phyloP scores from a whole-genome alignment of 2,329 filamentous ascomycete species.

The Metarhizium rileyi region DNA sequence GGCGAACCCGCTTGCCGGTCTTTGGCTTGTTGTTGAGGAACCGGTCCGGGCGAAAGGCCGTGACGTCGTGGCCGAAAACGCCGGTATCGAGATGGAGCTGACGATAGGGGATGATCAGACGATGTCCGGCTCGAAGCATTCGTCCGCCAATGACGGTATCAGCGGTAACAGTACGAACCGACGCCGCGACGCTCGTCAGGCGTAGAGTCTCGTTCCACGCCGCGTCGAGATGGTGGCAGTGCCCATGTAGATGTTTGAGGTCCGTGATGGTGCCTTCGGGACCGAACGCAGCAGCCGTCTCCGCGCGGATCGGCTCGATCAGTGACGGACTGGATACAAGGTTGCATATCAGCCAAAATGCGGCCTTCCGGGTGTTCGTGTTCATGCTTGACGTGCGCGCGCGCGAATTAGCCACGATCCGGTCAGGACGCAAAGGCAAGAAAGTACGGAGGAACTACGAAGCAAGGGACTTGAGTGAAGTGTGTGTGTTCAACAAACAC shows the following conservation, averaged over 20 bases:
- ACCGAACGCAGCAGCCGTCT: slow-evolving; percentile 15
- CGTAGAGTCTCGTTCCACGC: slow-evolving; percentile 19
- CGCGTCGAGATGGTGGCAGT: slow-evolving; percentile 9
- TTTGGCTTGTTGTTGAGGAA: slow-evolving; percentile 12
- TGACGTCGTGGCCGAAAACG: slow-evolving; percentile 10
- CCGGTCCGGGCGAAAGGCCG: slow-evolving; percentile 8
- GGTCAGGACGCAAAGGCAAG: too few species aligned
- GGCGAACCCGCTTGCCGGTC: not conserved
- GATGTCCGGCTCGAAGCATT: slow-evolving; percentile 14
- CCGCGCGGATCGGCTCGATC: slow-evolving; percentile 10
- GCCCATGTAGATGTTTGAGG: slow-evolving; percentile 17
- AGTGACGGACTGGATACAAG: slow-evolving; percentile 12
- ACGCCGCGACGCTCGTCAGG: slow-evolving; percentile 12
- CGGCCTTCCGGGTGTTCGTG: slow-evolving; percentile 17
- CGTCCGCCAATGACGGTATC: slow-evolving; percentile 19
- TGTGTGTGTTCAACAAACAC: too few species aligned
- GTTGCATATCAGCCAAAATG: slow-evolving; percentile 18
- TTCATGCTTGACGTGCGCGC: slow-evolving; percentile 16
- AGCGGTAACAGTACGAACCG: slow-evolving; percentile 13
- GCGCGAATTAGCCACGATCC: too few species aligned
- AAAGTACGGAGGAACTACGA: too few species aligned
- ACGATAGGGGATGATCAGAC: slow-evolving; percentile 18
- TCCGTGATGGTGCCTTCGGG: slow-evolving; percentile 19
- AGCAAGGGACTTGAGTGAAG: too few species aligned
- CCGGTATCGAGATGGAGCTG: slow-evolving; percentile 14